phyloP scores from a whole-genome alignment of 768 basidiomycete genomes.

The Termitomyces sp. region DNA sequence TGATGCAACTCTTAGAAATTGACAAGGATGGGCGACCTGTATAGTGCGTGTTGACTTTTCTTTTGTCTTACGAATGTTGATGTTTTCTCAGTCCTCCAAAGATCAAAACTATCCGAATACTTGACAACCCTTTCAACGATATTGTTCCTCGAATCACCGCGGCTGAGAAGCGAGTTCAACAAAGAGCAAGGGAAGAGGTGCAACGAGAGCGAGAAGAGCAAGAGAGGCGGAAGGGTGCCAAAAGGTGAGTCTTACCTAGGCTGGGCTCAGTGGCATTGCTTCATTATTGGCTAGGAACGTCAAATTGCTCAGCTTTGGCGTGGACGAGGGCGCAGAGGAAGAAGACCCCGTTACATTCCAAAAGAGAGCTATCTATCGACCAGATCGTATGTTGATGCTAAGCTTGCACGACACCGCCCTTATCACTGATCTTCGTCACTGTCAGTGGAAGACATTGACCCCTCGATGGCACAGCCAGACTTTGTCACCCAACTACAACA shows the following conservation, averaged over 20 bases:
- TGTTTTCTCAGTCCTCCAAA: constrained; percentile 68
- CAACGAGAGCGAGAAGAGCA: constrained; percentile 77
- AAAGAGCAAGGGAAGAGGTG: constrained; percentile 69
- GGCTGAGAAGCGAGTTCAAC: constrained; percentile 82
- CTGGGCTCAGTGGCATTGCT: background rate
- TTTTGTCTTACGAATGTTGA: background rate
- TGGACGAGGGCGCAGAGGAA: constrained; percentile 59
- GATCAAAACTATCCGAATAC: constrained; percentile 77
- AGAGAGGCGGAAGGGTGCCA: constrained; percentile 67
- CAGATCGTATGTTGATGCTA: constrained; percentile 62
- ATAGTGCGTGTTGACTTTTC: constrained; percentile 48
- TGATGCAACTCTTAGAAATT: constrained; percentile 44
- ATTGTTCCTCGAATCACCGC: constrained; percentile 96
- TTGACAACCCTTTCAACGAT: constrained; percentile 94
- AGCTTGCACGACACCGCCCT: background rate
- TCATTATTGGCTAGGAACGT: constrained; percentile 59
- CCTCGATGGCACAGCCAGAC: constrained; percentile 29
- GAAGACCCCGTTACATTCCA: constrained; percentile 52
- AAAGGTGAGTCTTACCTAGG: constrained; percentile 59
- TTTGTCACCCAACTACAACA: constrained; percentile 28
- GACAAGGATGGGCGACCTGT: constrained; percentile 70
- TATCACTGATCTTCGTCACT: background rate
- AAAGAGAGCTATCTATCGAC: constrained; percentile 80
- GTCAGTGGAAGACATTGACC: constrained; percentile 34
- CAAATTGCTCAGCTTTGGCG: constrained; percentile 85